Evolutionary conservation across 2,329 filamentous ascomycete genomes (phyloP).

Genomic region (Neopestalotiopsis rosae): DNA sequence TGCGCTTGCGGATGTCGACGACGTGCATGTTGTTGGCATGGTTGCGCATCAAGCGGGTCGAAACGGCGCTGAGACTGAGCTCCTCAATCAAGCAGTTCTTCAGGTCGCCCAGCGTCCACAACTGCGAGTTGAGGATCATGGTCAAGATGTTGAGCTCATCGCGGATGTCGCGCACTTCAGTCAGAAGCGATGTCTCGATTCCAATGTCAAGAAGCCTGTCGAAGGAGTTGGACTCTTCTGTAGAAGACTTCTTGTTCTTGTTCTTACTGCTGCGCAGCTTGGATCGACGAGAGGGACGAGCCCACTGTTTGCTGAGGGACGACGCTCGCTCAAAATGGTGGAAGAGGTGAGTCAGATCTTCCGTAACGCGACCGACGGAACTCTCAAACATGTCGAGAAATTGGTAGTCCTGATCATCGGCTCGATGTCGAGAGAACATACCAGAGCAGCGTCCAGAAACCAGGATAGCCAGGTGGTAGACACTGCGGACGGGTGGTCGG

Average conservation of each 20-base stretch:
- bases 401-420: constrained; percentile 64
- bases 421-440: constrained; percentile 63
- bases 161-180: constrained; percentile 70
- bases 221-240: constrained; percentile 45
- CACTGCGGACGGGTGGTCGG: constrained; percentile 60
- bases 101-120: constrained; percentile 51
- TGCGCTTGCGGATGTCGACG: constrained; percentile 56
- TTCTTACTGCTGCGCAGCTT: constrained; percentile 20
- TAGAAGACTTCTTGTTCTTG: constrained; percentile 36
- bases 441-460: constrained; percentile 66
- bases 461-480: constrained; percentile 67
- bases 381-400: constrained; percentile 73
- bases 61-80: constrained; percentile 25
- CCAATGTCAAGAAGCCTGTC: constrained; percentile 64
- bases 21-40: constrained; percentile 33
- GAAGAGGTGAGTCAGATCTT: constrained; percentile 63
- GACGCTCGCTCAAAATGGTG: constrained; percentile 64
- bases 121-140: constrained; percentile 56
- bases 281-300: constrained; percentile 18
- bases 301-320: constrained; percentile 56
- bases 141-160: constrained; percentile 70
- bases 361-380: constrained; percentile 61
- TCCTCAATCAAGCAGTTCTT: constrained; percentile 46
- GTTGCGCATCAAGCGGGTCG: constrained; percentile 28
- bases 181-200: constrained; percentile 63